Conservation (phyloP, 805 yeast species). For the Clavispora carvajalis region DNA sequence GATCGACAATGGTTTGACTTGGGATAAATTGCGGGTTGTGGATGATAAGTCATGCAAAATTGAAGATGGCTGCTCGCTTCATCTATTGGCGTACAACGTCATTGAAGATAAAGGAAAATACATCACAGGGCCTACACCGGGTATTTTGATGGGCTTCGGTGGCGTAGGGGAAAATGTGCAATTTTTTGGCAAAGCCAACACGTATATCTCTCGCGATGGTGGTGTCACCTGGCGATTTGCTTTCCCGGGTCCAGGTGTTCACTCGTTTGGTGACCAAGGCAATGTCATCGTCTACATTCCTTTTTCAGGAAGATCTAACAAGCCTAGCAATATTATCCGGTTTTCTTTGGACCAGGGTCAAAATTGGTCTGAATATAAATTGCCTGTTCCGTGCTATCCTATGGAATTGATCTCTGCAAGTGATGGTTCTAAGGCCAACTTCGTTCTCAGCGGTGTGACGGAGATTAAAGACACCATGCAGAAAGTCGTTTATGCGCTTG, state of each 20-base stretch:
- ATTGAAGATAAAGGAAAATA: slow-evolving; percentile 37
- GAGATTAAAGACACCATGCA: slow-evolving; percentile 10
- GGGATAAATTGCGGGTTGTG: slow-evolving; percentile 43
- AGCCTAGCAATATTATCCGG: slow-evolving; percentile 26
- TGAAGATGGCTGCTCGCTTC: slow-evolving; percentile 46
- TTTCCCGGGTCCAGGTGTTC: slow-evolving; percentile 26
- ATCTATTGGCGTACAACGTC: slow-evolving; percentile 28
- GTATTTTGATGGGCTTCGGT: slow-evolving; percentile 33
- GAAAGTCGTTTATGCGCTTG: slow-evolving; percentile 37
- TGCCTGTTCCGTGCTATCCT: slow-evolving; percentile 42
- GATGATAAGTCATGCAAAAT: slow-evolving; percentile 43
- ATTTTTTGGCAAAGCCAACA: slow-evolving; percentile 19
- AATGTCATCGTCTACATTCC: slow-evolving; percentile 65
- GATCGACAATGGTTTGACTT: slow-evolving; percentile 48
- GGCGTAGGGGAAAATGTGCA: slow-evolving; percentile 24
- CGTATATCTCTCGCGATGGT: slow-evolving; percentile 71
- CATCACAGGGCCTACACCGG: slow-evolving; percentile 53
- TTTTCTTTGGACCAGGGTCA: slow-evolving; percentile 73
- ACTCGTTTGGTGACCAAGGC: slow-evolving; percentile 67
- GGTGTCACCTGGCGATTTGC: slow-evolving; percentile 71
- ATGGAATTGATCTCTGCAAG: slow-evolving; percentile 47
- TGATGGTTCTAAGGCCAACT: slow-evolving; percentile 64
- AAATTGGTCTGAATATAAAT: slow-evolving; percentile 50
- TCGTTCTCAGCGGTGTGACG: slow-evolving; percentile 45
- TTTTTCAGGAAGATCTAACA: slow-evolving; percentile 19